Percentiles rank a stretch among this genome's conserved stretches.
Evolutionary conservation across 2,329 filamentous ascomycete species (phyloP).

Genomic region (Botrytis aclada): DNA sequence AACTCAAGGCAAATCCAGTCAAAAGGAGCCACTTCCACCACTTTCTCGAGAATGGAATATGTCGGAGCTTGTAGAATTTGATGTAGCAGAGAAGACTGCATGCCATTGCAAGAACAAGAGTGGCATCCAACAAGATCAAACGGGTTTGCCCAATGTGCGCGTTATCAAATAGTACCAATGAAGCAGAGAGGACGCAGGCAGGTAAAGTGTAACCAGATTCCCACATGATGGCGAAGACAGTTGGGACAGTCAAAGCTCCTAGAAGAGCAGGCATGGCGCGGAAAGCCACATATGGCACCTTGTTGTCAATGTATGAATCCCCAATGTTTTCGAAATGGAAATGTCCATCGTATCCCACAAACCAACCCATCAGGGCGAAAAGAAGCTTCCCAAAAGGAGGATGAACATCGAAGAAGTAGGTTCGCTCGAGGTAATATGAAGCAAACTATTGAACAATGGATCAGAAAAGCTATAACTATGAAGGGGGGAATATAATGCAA

Average conservation of each 20-base stretch:
- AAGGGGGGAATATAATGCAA: neutral
- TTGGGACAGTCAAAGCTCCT: slow-evolving; percentile 89
- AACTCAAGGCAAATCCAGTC: slow-evolving; percentile 91
- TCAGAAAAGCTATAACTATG: slow-evolving; percentile 17
- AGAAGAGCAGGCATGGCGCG: slow-evolving; percentile 88
- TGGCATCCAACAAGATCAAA: slow-evolving; percentile 90
- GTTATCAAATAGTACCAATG: slow-evolving; percentile 91
- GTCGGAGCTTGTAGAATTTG: slow-evolving; percentile 94
- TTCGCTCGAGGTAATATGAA: slow-evolving; percentile 86
- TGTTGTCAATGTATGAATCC: slow-evolving; percentile 95
- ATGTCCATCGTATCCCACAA: slow-evolving; percentile 93
- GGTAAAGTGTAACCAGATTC: slow-evolving; percentile 97
- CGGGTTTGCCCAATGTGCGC: slow-evolving; percentile 96
- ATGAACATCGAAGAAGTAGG: slow-evolving; percentile 99
- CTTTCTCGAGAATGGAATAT: slow-evolving; percentile 85
- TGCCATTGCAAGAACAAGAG: slow-evolving; percentile 92
- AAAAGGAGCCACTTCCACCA: slow-evolving; percentile 99
- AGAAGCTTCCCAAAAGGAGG: slow-evolving; percentile 97
- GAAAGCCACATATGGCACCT: slow-evolving; percentile 95
- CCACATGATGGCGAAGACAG: slow-evolving; percentile 98
- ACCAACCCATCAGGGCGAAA: slow-evolving; percentile 95
- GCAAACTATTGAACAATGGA: slow-evolving; percentile 54
- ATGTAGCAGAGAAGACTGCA: slow-evolving; percentile 92
- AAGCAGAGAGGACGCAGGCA: slow-evolving; percentile 81
- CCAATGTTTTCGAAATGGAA: slow-evolving; percentile 99